A percentile compares a stretch with the other conserved stretches of the same genome.
Evolutionary conservation across 2,329 filamentous ascomycete species (phyloP).

Genomic region (Colletotrichum sp.): DNA sequence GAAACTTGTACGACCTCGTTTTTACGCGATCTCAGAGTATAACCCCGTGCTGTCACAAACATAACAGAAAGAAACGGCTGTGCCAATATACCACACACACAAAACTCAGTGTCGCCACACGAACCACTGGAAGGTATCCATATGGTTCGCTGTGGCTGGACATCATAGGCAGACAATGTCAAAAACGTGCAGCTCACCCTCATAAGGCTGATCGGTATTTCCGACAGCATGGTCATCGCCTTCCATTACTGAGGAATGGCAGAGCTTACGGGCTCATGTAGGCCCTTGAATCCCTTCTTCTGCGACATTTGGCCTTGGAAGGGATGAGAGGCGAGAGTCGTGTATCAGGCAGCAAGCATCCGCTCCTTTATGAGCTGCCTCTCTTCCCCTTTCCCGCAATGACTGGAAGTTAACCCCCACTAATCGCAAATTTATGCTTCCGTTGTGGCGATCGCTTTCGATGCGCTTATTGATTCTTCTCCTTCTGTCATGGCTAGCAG

Average conservation of each 20-base stretch:
- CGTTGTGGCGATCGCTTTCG: fast-evolving
- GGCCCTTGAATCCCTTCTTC: not conserved
- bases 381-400: fast-evolving
- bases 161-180: not conserved
- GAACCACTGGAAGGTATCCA: not conserved
- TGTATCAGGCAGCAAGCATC: not conserved
- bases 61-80: no score
- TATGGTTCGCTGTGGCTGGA: not conserved
- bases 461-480: not conserved
- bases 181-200: fast-evolving
- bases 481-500: not conserved
- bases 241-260: not conserved
- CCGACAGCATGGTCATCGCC: not conserved
- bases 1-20: not conserved
- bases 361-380: not conserved
- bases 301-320: not conserved
- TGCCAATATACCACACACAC: no score
- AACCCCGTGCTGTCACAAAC: no score
- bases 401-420: fast-evolving
- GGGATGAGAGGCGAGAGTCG: not conserved
- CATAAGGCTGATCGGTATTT: not conserved
- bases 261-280: not conserved
- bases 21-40: no score
- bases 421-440: fast-evolving
- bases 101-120: not conserved